Evolutionary conservation across 2,329 filamentous ascomycete species (phyloP), one percentile per base, ranked within the genome.

Genomic region (Thermomyces lanuginosus): DNA sequence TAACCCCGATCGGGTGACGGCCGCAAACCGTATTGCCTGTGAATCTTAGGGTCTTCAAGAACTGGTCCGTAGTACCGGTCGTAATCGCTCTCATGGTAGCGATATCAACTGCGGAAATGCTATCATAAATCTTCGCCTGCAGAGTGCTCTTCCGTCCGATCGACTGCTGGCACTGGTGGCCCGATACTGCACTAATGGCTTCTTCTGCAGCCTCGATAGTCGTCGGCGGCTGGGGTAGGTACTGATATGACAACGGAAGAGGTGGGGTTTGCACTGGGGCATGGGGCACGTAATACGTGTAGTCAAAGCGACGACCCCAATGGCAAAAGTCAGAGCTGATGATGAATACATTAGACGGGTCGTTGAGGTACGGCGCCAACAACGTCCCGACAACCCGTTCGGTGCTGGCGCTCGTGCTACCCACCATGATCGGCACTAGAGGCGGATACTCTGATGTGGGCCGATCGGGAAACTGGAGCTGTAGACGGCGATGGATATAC

Each of bases 251-350:
- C 51, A 39, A 31, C 8, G 53, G 53, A 10, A 56, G 42, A 8
- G 25, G 33, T 3, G 49, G 51, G 1, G 42, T 45, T 8, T 53
- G 50, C 9, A 37, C 42, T 13, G 60, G 43, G 37, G 61, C 29
- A 34, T 65, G 33, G 33, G 68, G 57, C 16, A 72, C 65, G 49
- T 93, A 92, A 32, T 76, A 76, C 15, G 73, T 80, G 51, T 95
- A 98, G 29, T 66, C 61, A 51, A 93, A 98, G 25, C 81, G 66
- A 0, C 61, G 41, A 7, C 89, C 89, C 89, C 89, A 98, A 53
- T 98, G 89, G 37, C 86, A 93, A 50, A 98, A 98, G 50, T 98
- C 89, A 1, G 83, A 92, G 49, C 79, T 89, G 36, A 95, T 67
- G 34, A 98, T 67, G 47, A 95, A 93, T 1, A 76, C 72, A 34